Evolutionary conservation across 345 rosid genomes (phyloP), one percentile per base, ranked within the genome.

Genomic region (Pelargonium nanum): DNA sequence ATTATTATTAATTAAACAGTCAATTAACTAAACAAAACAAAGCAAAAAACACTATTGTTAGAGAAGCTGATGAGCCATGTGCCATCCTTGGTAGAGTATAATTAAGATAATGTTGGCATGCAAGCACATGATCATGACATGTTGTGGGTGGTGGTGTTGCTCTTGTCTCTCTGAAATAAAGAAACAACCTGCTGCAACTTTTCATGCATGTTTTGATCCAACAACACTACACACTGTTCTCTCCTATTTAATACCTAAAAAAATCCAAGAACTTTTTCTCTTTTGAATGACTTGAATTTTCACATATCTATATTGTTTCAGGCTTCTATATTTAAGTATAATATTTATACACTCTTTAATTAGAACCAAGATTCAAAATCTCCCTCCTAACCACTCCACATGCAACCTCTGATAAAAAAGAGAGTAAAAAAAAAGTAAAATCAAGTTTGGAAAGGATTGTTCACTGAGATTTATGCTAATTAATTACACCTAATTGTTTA

Each of bases 301-400:
- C 48, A 40, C 48, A 40, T 19, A n/a, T 23, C 55, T 22, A 61
- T 23, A 24, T 22, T n/a, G 4, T 22, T 24, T 23, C 25, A 52
- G 19, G 45, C 10, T 51, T 9, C 56, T 61, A 50, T 61, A 19
- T 22, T 45, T 50, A 21, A 10, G 9, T 28, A 0, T 17, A 20
- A 22, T 13, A 22, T 25, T 57, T 24, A 22, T 57, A 25, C 60
- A 19, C 24, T 34, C 51, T 32, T 58, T 58, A 45, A 22, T 13
- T 8, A 20, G 1, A 26, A 24, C 57, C 12, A 22, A 26, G 24
- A 22, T 32, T 58, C 61, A 58, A 58, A 58, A 20, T 32, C 24
- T n/a, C 44, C 61, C 2, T 15, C 61, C 61, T 48, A 58, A 58
- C 61, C 50, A 20, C 61, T 32, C 61, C 61, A 40, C 61, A 56